Conservation (phyloP, 352 stramenopile genomes). For the Paralagenidium karlingii region DNA sequence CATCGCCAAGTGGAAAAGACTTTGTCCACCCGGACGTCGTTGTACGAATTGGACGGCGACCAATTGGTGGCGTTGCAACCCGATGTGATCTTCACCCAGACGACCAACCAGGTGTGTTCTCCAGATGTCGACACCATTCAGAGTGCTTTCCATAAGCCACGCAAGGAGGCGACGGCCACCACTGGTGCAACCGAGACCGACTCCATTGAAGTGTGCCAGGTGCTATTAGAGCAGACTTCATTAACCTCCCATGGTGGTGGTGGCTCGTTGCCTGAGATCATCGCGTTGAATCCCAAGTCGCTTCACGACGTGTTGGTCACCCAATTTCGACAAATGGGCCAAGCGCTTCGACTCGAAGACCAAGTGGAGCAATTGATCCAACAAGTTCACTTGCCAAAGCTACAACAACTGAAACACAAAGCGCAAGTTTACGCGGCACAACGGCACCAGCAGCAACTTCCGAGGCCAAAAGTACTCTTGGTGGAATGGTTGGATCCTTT, state of each 20-base stretch:
- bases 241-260: no score
- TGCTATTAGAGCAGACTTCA: no score
- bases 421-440: no score
- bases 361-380: conserved; percentile 21
- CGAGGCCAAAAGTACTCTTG: conserved; percentile 31
- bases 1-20: conserved; percentile 47
- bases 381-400: conserved; percentile 9
- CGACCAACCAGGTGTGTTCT: conserved; percentile 54
- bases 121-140: conserved; percentile 51
- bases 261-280: conserved; percentile 14
- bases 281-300: conserved; percentile 31
- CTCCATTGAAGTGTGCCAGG: no score
- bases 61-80: conserved; percentile 21
- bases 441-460: background rate
- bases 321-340: conserved; percentile 34
- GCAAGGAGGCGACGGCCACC: no score
- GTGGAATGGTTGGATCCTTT: conserved; percentile 66
- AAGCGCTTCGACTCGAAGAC: conserved; percentile 23
- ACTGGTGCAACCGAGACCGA: no score
- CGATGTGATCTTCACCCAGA: conserved; percentile 65
- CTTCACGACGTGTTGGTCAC: conserved; percentile 25
- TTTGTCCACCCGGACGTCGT: conserved; percentile 27
- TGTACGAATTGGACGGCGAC: conserved; percentile 44
- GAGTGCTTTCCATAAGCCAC: conserved; percentile 8
- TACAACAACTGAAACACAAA: conserved; percentile 12